phyloP scores from a whole-genome alignment of 805 yeast genomes.

The Blastobotrys parvus region DNA sequence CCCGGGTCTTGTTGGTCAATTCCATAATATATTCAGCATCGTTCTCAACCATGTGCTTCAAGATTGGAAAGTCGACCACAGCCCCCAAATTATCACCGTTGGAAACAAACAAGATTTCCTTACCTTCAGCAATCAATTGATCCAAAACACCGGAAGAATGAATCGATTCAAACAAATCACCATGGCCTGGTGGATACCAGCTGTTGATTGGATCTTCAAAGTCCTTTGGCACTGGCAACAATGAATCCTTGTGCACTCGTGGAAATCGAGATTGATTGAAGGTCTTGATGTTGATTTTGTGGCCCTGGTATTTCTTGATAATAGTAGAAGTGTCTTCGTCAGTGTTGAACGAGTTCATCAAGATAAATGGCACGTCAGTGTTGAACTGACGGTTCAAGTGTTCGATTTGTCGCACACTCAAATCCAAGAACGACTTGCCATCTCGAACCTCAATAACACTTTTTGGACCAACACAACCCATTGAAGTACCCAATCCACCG shows the following conservation, averaged over 20 bases:
- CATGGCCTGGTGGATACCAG: constrained; percentile 99
- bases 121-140: constrained; percentile 80
- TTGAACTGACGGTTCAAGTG: constrained; percentile 83
- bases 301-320: constrained; percentile 94
- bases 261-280: constrained; percentile 98
- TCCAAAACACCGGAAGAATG: constrained; percentile 89
- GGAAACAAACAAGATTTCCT: constrained; percentile 90
- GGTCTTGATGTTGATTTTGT: constrained; percentile 87
- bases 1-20: constrained; percentile 96
- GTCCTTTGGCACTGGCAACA: constrained; percentile 84
- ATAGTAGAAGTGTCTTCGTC: constrained; percentile 91
- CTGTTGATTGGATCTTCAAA: constrained; percentile 66
- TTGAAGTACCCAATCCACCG: constrained; percentile 98
- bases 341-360: constrained; percentile 98
- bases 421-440: constrained; percentile 93
- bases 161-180: constrained; percentile 89
- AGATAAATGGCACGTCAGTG: constrained; percentile 88
- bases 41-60: constrained; percentile 87
- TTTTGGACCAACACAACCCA: constrained; percentile 99
- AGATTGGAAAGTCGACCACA: constrained; percentile 84
- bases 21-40: constrained; percentile 96
- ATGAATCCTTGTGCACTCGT: constrained; percentile 89
- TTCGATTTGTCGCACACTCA: constrained; percentile 94
- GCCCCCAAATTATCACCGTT: constrained; percentile 99
- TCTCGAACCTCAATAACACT: constrained; percentile 95